Evolutionary conservation across 345 rosid species (phyloP), one percentile per base, ranked within the genome.

Genomic region (Eucalyptus pumila): DNA sequence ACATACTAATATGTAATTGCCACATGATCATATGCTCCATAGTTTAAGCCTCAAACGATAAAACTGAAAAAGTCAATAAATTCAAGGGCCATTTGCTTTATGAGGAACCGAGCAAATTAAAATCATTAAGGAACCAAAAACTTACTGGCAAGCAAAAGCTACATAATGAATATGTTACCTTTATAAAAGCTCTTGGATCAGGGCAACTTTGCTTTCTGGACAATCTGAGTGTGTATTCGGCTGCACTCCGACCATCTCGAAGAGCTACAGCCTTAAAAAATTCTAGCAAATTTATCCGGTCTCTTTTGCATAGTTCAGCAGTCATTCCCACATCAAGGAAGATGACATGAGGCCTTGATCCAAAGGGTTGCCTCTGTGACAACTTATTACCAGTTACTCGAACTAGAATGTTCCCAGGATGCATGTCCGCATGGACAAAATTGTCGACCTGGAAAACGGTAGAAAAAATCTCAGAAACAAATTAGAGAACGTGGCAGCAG

Each of bases 281-380:
- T 27, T 96, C 99, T 88, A 98, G 76, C 88, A 98, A 90, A 91
- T 97, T 98, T 87, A 94, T 92, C 69, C 96, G 90, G 88, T 97
- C 99, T 44, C 87, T 89, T 92, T 93, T 95, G 47, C 98, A 96
- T 89, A 98, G 98, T 89, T 98, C 99, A 86, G 99, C 99, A 89
- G 99, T 98, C 99, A 98, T 98, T 90, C 99, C 99, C 15, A 98
- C 99, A 88, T 98, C 99, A 87, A 98, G 95, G 95, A 98, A 98
- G 86, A 98, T 88, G 45, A 98, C 94, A 88, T 98, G 99, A 87
- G 99, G 99, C 96, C 95, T 98, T 89, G 95, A 93, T 91, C 89
- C 95, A 62, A 95, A 98, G 80, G 96, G 91, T 87, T 92, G 93
- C 90, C 93, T 96, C 87, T 87, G 91, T 90, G 98, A 94, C 90